Conservation (phyloP, 768 basidiomycete genomes). For the Lactarius hengduanensis region DNA sequence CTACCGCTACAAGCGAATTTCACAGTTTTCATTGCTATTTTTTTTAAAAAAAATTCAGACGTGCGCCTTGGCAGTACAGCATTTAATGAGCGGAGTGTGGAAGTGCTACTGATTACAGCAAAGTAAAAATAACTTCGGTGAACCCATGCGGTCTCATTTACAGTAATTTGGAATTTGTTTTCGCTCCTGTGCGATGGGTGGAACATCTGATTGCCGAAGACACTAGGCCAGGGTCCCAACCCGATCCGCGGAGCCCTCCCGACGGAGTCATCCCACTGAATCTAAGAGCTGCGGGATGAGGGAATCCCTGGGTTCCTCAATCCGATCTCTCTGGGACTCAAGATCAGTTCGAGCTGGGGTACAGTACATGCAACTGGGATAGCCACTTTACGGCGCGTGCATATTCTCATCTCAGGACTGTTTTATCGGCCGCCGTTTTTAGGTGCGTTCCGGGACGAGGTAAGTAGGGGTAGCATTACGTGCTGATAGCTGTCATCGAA, state of each 20-base stretch:
- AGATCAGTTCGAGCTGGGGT: not conserved
- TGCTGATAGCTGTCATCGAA: not conserved
- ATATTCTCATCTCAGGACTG: not conserved
- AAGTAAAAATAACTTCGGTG: not conserved
- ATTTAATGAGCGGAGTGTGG: no score
- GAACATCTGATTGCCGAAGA: not conserved
- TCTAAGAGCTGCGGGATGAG: not conserved
- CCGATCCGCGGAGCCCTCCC: not conserved
- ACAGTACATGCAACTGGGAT: no score
- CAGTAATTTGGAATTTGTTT: not conserved
- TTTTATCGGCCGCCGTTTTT: not conserved
- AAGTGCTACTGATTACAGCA: not conserved
- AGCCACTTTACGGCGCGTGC: no score
- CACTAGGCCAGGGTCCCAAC: not conserved
- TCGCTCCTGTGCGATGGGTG: no score
- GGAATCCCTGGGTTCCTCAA: not conserved
- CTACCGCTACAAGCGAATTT: no score
- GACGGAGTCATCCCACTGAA: not conserved
- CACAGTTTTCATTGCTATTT: no score
- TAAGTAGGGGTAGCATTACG: not conserved
- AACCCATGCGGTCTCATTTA: not conserved
- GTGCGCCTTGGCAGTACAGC: no score
- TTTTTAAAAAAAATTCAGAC: no score
- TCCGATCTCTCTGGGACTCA: not conserved
- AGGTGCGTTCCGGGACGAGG: not conserved